Percentiles rank a stretch among this genome's conserved stretches.
Conservation (phyloP, 2,329 filamentous ascomycete species). For the Xylaria sp. region DNA sequence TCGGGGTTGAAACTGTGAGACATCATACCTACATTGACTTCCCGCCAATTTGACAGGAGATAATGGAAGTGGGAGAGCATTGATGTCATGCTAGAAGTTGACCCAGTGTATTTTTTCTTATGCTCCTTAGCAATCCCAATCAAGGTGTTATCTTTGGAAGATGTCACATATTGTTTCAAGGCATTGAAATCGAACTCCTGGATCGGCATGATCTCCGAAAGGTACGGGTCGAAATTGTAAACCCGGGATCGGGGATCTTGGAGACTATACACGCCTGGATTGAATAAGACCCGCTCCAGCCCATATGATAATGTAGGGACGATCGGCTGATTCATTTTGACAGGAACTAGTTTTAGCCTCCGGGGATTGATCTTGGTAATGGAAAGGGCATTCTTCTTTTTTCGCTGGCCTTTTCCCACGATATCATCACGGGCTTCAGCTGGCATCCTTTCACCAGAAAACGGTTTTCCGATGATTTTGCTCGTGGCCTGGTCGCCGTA, state of each 20-base stretch:
- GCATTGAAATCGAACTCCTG: conserved; percentile 90
- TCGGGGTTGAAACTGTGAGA: conserved; percentile 68
- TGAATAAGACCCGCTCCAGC: conserved; percentile 91
- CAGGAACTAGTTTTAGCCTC: conserved; percentile 35
- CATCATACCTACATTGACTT: conserved; percentile 66
- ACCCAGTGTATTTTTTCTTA: conserved; percentile 83
- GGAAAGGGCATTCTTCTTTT: conserved; percentile 2
- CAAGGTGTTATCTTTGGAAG: conserved; percentile 78
- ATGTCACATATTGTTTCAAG: conserved; percentile 85
- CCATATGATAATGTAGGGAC: conserved; percentile 71
- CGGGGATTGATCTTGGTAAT: conserved; percentile 34
- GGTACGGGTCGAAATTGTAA: conserved; percentile 96
- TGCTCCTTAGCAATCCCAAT: conserved; percentile 67
- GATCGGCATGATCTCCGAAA: conserved; percentile 90
- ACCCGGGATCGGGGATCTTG: conserved; percentile 86
- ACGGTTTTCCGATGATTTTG: conserved; percentile 9
- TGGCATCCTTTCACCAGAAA: not conserved
- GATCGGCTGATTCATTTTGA: conserved; percentile 38
- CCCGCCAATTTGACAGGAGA: conserved; percentile 81
- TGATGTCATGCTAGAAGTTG: conserved; percentile 94
- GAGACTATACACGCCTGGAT: conserved; percentile 87
- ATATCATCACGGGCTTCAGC: not conserved
- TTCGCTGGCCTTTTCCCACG: not conserved
- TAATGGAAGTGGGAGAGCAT: conserved; percentile 91
- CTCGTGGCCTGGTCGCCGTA: not conserved